These are phyloP conservation scores for Viola odorata DNA, from an alignment of 345 rosid species.

Conservation along the genomic window DNA sequence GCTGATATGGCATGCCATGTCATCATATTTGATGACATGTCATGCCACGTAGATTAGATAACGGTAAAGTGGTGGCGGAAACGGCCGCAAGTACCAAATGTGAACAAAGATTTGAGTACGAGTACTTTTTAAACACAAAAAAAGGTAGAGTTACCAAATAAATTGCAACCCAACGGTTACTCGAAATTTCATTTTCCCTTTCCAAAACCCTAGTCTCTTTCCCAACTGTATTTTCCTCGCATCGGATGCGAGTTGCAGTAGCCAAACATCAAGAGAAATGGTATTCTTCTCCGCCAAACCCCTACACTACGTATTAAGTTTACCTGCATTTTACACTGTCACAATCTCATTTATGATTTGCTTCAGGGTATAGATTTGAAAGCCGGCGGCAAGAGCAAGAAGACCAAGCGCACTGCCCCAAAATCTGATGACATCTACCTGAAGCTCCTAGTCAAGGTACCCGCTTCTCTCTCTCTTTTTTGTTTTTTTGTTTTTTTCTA, in stretches of 20 bases:
- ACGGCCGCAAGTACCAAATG: too few species aligned
- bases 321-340: background rate
- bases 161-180: too few species aligned
- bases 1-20: too few species aligned
- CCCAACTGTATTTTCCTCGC: constrained; percentile 12
- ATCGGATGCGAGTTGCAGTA: constrained; percentile 1
- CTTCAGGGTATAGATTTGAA: constrained; percentile 88
- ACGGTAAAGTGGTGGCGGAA: too few species aligned
- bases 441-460: constrained; percentile 89
- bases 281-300: background rate
- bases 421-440: constrained; percentile 94
- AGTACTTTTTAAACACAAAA: too few species aligned
- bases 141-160: too few species aligned
- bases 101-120: too few species aligned
- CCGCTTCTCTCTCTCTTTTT: background rate
- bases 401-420: constrained; percentile 82
- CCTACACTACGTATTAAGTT: too few species aligned
- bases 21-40: too few species aligned
- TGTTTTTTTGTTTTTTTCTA: background rate
- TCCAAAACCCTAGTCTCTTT: constrained; percentile 14
- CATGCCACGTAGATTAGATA: too few species aligned
- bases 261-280: constrained; percentile 2
- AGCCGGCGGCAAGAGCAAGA: constrained; percentile 99
- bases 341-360: background rate
- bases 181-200: too few species aligned